Base-by-base conservation (phyloP, 1,284 basidiomycete species). In the Tilletia caries region DNA sequence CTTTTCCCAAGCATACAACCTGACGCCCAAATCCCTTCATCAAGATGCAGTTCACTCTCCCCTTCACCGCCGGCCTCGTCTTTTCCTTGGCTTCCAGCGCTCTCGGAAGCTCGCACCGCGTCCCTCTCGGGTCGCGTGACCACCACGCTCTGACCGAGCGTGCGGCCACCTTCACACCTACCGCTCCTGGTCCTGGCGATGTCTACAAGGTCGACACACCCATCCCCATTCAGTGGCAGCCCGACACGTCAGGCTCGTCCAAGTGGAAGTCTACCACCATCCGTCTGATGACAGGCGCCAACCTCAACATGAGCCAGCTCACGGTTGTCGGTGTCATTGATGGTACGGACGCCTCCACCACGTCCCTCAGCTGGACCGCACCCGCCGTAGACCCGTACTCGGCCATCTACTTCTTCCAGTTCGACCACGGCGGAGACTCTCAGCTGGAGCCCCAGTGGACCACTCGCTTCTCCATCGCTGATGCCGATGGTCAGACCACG, bases 251-350 rank as follows among this genome's bases (percentile, higher is more conserved):
- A 2, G 65, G 65, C 18, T 66, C 65, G 25, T 50, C 8, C 23
- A 66, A 66, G 44, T 66, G 65, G 65, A 66, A 66, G 65, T 10
- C 18, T 3, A 46, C 44, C 44, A 66, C 44, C 18, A 25, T 66
- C 33, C 86, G 91, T 82, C 87, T 93, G 75, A 92, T 91, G 90
- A 89, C 90, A 0, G 92, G 92, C 5, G 82, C 86, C 76, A 93
- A 93, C 84, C 82, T 86, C 44, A 75, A 86, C 64, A 93, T 93
- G 91, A 83, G 88, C 65, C 87, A 87, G 76, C 78, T 92, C 68
- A 88, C 75, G 89, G 89, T 88, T 71, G 87, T 91, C 67, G 86
- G 87, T 6, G 89, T 85, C 3, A 82, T 87, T n/a, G 87, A 89
- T 69, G 91, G 89, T n/a, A 89, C 88, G 70, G 74, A 85, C 34